Conservation (phyloP, 371 early-diverging fungal genomes). For the Rhizopus arrhizus region DNA sequence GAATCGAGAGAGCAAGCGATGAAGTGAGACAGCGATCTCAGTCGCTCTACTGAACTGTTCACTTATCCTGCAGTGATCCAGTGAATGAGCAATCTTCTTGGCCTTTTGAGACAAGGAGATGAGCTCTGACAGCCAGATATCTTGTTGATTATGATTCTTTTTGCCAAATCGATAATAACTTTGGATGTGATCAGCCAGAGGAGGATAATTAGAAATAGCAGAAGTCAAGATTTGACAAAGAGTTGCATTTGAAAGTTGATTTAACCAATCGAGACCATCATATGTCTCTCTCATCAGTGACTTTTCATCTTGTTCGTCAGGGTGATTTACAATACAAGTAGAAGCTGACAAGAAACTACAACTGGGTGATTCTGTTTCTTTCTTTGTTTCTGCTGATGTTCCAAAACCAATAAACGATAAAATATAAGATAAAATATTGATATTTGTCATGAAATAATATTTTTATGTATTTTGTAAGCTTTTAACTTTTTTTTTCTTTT, state of each 20-base stretch:
- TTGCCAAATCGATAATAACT: conserved; percentile 8
- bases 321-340: conserved; percentile 16
- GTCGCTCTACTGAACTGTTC: conserved; percentile 40
- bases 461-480: conserved; percentile 4
- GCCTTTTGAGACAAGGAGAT: conserved; percentile 26
- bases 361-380: not conserved
- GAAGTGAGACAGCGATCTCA: conserved; percentile 28
- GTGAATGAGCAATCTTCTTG: conserved; percentile 20
- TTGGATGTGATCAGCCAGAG: conserved; percentile 26
- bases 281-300: not conserved
- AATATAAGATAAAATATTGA: conserved; percentile 23
- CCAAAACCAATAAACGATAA: conserved; percentile 30
- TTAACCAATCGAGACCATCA: conserved; percentile 26
- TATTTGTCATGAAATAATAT: conserved; percentile 16
- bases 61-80: conserved; percentile 34
- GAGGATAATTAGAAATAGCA: conserved; percentile 26
- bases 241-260: conserved; percentile 32
- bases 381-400: conserved; percentile 16
- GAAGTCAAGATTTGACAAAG: conserved; percentile 37
- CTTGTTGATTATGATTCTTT: not conserved
- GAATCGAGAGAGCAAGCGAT: conserved; percentile 27
- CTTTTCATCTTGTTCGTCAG: conserved; percentile 8
- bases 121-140: conserved; percentile 15
- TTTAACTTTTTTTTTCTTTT: conserved; percentile 17
- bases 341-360: conserved; percentile 33